Conservation (phyloP, 768 basidiomycete species). For the Cubamyces lactineus region DNA sequence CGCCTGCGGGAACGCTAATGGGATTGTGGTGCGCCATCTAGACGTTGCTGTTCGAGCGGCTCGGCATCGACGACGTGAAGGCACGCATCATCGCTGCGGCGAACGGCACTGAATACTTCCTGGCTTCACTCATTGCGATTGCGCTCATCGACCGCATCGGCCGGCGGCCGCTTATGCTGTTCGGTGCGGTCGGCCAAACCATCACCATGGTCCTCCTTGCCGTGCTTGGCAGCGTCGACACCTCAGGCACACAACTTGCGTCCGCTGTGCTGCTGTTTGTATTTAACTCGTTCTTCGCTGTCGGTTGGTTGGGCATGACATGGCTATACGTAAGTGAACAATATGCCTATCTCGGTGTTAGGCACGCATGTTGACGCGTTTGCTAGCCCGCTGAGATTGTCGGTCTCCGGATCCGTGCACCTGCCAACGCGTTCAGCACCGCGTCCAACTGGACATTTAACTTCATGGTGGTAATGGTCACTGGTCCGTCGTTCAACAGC, state of each 20-base stretch:
- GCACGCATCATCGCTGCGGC: slow-evolving; percentile 66
- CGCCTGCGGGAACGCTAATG: slow-evolving; percentile 9
- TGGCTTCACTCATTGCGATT: slow-evolving; percentile 74
- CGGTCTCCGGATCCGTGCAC: slow-evolving; percentile 61
- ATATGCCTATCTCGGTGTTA: not conserved
- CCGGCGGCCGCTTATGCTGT: slow-evolving; percentile 71
- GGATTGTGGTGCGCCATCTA: slow-evolving; percentile 38
- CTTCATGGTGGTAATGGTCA: slow-evolving; percentile 64
- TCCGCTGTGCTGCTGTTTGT: slow-evolving; percentile 63
- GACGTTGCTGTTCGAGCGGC: slow-evolving; percentile 59
- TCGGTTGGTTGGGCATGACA: slow-evolving; percentile 73
- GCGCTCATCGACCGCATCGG: slow-evolving; percentile 73
- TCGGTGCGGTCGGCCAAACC: slow-evolving; percentile 64
- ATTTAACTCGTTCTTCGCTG: slow-evolving; percentile 73
- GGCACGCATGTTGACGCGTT: not conserved
- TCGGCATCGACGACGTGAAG: slow-evolving; percentile 60
- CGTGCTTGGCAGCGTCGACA: slow-evolving; percentile 55
- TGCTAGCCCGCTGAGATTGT: slow-evolving; percentile 66
- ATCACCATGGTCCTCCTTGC: slow-evolving; percentile 64
- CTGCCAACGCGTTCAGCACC: slow-evolving; percentile 66
- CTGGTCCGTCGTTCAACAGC: slow-evolving; percentile 59
- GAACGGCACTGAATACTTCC: slow-evolving; percentile 73
- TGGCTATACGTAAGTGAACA: slow-evolving; percentile 60
- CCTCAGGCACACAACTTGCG: slow-evolving; percentile 49
- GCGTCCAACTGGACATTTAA: slow-evolving; percentile 59